Base-by-base conservation (phyloP, 1,284 basidiomycete genomes). In the Apiotrichum veenhuisii region DNA sequence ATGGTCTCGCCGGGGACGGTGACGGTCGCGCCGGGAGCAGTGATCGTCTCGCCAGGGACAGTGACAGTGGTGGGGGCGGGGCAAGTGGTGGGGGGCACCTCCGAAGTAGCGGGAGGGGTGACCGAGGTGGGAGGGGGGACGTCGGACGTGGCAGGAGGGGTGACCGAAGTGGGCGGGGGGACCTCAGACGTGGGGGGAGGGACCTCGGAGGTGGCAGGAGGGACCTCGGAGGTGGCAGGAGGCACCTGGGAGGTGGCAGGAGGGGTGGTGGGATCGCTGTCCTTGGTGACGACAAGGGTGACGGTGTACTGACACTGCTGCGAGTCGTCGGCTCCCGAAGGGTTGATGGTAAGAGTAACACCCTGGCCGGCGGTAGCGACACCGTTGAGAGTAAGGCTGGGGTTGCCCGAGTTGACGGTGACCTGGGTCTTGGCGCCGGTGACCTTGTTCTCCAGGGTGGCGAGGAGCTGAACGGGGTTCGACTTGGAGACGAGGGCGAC, bases 261-360 rank as follows among this genome's bases (percentile, higher is more conserved):
- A 18, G 33, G 42, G 50, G 23, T 34, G 18, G 12, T 22, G 45
- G 5, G 36, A 41, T 23, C 15, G 22, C 5, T 14, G 20, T 23
- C 18, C 20, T 11, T 5, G 18, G 42, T 15, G 22, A 30, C 42
- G 52, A 26, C 30, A 26, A 41, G 37, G n/a, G 27, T 23, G n/a
- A 55, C 54, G 5, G 48, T 27, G 54, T 50, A 55, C 54, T 50
- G 54, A 42, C 54, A 55, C 10, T 48, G 45, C 42, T 55, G 27
- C 37, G 9, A 9, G 42, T 43, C 42, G 14, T 25, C 26, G 36
- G 54, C 54, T 18, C 54, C 54, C 3, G 30, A 23, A n/a, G 54
- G 48, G 5, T 23, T 34, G 43, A 55, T 41, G 10, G 48, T 40
- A 17, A 55, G 46, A 25, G 42, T 40, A 41, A 55, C 54, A 18